Evolutionary conservation across 2,329 filamentous ascomycete genomes (phyloP).

Genomic region (Paramyrothecium roridum): DNA sequence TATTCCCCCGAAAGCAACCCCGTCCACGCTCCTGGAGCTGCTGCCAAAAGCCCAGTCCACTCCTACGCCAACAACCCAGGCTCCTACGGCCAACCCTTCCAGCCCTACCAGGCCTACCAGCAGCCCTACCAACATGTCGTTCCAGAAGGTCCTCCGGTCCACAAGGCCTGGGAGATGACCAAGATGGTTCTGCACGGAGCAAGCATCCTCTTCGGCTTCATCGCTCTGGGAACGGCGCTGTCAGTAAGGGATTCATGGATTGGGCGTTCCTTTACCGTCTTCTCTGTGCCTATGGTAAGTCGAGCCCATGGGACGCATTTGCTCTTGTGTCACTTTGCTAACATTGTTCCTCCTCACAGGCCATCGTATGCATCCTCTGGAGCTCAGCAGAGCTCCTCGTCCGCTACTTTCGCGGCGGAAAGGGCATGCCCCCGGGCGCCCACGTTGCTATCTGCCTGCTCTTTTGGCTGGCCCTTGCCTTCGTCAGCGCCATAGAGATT

Average conservation of each 20-base stretch:
- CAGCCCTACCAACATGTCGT: background rate
- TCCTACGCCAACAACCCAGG: slow-evolving; percentile 13
- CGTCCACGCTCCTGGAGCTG: too few species aligned
- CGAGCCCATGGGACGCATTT: background rate
- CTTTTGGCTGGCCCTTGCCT: slow-evolving; percentile 32
- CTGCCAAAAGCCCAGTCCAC: slow-evolving; percentile 9
- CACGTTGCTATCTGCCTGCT: slow-evolving; percentile 40
- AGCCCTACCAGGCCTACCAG: slow-evolving; percentile 14
- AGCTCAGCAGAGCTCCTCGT: slow-evolving; percentile 34
- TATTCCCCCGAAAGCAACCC: slow-evolving; percentile 1
- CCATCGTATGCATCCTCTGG: slow-evolving; percentile 26
- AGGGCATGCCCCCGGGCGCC: slow-evolving; percentile 37
- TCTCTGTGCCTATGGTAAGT: slow-evolving; percentile 16
- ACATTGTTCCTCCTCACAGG: slow-evolving; percentile 20
- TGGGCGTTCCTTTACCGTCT: background rate
- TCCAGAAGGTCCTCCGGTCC: background rate
- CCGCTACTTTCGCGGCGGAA: slow-evolving; percentile 25
- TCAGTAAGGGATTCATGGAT: slow-evolving; percentile 1
- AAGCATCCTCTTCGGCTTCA: slow-evolving; percentile 19
- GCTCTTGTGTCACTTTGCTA: background rate
- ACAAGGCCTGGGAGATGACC: slow-evolving; percentile 20
- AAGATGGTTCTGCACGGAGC: slow-evolving; percentile 26
- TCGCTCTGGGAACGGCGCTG: slow-evolving; percentile 22
- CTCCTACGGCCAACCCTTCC: slow-evolving; percentile 20
- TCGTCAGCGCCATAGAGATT: slow-evolving; percentile 19